These are phyloP conservation scores for Artemisia argyi DNA, from an alignment of 129 eudicot species.

Conservation along the genomic window DNA sequence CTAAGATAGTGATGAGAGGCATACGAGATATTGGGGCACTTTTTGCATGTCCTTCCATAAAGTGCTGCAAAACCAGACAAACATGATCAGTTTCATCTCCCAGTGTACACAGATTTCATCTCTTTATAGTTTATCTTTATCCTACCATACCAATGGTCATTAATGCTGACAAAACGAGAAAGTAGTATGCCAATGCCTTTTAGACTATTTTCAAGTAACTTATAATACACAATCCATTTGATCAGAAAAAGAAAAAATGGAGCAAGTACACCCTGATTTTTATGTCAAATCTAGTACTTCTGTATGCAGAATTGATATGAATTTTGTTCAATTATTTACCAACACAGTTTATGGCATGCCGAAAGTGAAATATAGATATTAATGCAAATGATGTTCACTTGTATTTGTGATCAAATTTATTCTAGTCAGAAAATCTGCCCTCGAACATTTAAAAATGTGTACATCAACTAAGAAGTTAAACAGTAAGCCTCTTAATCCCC, in stretches of 20 bases:
- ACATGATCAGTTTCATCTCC: neutral
- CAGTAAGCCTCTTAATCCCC: neutral
- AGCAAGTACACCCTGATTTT: neutral
- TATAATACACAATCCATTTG: neutral
- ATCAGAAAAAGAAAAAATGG: neutral
- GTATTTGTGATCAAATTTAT: conserved; percentile 2
- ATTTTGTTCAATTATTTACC: conserved; percentile 13
- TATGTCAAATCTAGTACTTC: conserved; percentile 7
- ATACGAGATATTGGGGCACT: conserved; percentile 88
- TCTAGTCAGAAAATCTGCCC: conserved; percentile 5
- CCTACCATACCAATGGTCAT: neutral
- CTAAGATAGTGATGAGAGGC: conserved; percentile 86
- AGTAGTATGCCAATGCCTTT: neutral
- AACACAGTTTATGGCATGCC: neutral
- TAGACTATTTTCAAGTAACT: neutral
- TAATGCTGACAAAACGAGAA: neutral
- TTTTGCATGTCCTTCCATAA: conserved; percentile 99
- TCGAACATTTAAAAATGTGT: neutral
- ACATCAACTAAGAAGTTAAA: neutral
- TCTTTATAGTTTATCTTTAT: neutral
- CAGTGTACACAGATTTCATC: neutral
- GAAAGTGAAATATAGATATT: neutral
- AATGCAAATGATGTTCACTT: neutral
- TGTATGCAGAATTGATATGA: conserved; percentile 3
- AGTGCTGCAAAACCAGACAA: conserved; percentile 65